These are phyloP conservation scores for Seminavis robusta DNA, from an alignment of 108 stramenopile genomes.

Conservation along the genomic window DNA sequence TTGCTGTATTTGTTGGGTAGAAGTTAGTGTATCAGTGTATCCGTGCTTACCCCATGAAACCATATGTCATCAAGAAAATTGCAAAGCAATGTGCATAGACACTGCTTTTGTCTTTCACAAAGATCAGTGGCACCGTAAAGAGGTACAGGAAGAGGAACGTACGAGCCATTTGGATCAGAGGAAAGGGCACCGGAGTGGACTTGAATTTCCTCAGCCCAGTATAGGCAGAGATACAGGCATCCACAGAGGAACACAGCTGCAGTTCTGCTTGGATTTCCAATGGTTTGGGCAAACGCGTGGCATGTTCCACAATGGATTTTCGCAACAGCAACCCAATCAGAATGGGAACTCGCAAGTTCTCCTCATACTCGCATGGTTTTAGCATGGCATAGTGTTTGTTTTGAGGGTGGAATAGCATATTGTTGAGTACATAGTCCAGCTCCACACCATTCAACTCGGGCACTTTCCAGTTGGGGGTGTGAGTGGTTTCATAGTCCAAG, in stretches of 20 bases:
- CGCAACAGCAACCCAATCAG: constrained; percentile 3
- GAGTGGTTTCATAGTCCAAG: constrained; percentile 17
- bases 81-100: constrained; percentile 11
- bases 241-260: background rate
- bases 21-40: background rate
- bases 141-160: constrained; percentile 34
- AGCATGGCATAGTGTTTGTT: constrained; percentile 1
- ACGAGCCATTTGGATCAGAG: constrained; percentile 33
- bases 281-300: background rate
- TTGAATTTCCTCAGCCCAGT: constrained; percentile 11
- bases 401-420: background rate
- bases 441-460: constrained; percentile 29
- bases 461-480: constrained; percentile 24
- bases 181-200: constrained; percentile 45
- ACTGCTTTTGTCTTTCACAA: constrained; percentile 7
- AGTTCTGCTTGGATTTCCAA: constrained; percentile 1
- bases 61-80: constrained; percentile 35
- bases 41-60: constrained; percentile 7
- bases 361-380: too few relatives aligned
- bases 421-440: constrained; percentile 3
- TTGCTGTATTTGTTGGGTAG: too few relatives aligned
- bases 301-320: background rate
- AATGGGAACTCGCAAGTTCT: constrained; percentile 11
- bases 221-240: background rate
- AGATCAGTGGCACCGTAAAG: constrained; percentile 32